Evolutionary conservation across 768 basidiomycete species (phyloP), one percentile per base, ranked within the genome.

Genomic region (Xerocomellus intermedius): DNA sequence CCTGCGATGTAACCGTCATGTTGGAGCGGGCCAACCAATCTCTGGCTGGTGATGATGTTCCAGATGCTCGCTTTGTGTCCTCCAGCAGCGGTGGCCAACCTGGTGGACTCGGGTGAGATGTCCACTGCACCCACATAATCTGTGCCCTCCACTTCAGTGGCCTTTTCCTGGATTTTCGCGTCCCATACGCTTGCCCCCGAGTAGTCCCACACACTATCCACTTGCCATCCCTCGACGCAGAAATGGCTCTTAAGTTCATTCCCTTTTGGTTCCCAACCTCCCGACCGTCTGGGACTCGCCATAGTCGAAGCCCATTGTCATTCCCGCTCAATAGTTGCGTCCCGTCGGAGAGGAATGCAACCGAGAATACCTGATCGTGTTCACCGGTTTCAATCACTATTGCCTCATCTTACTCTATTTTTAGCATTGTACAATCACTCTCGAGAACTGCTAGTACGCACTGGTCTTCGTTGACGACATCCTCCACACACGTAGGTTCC

Each of bases 111-210:
- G 3, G 46, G 41, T 3, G 47, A 22, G 30, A 53, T 19, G 45
- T 41, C 52, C 1, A 54, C 41, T 4, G 36, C 5, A 22, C 0
- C 2, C 8, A 50, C 33, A 35, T 14, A 1, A 1, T 4, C 7
- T 22, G 1, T 2, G 26, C 1, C 4, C 21, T 33, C 33, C 42
- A 50, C 42, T 0, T 50, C 32, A 32, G 21, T 8, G 5, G 5
- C 16, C 28, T 37, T 22, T 16, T 13, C 33, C 2, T 8, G 16
- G 8, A 13, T 46, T 19, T 38, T 7, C 2, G 5, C 50, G 3
- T 55, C 36, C 56, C 52, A 55, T 1, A 55, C 52, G 2, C 21
- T 55, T 12, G 44, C 52, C 5, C 50, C 53, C 1, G 1, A 0
- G 1, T 2, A 1, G 38, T 39, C 12, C 24, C 56, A 1, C 44